Conservation (phyloP, 768 basidiomycete genomes). For the Tylopilus cervinicoccineus region DNA sequence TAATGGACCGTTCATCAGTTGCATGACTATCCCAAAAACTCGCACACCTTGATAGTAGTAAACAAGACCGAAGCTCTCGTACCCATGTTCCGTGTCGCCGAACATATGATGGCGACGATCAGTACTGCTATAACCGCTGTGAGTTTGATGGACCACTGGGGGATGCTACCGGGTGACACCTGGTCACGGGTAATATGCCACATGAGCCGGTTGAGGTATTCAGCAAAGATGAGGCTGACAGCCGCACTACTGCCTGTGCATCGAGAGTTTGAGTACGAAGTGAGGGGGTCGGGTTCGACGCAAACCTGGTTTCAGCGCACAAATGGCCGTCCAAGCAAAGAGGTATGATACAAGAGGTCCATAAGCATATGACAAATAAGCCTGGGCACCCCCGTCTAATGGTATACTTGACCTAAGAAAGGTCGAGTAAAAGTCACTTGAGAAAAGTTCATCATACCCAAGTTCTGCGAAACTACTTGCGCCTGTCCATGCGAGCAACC, state of each 20-base stretch:
- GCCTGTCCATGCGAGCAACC: slow-evolving; percentile 90
- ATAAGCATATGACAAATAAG: slow-evolving; percentile 88
- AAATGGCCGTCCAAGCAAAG: slow-evolving; percentile 93
- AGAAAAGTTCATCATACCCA: slow-evolving; percentile 48
- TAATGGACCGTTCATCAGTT: background rate
- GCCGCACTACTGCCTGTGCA: slow-evolving; percentile 69
- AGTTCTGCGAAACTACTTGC: slow-evolving; percentile 92
- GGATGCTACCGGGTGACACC: slow-evolving; percentile 72
- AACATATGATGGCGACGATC: slow-evolving; percentile 72
- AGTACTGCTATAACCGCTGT: slow-evolving; percentile 73
- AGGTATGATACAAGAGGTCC: slow-evolving; percentile 85
- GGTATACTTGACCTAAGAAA: slow-evolving; percentile 30
- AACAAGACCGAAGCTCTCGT: slow-evolving; percentile 83
- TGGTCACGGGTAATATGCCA: slow-evolving; percentile 71
- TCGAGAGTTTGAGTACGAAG: slow-evolving; percentile 2
- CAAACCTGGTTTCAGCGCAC: slow-evolving; percentile 78
- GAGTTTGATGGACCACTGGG: slow-evolving; percentile 89
- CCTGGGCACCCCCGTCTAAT: slow-evolving; percentile 54
- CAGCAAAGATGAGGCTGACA: slow-evolving; percentile 83
- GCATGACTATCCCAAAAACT: slow-evolving; percentile 1
- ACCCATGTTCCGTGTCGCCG: slow-evolving; percentile 73
- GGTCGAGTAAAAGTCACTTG: background rate
- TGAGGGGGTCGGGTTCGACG: background rate
- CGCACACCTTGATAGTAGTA: slow-evolving; percentile 74
- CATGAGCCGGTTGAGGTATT: slow-evolving; percentile 89